Percentiles rank a stretch among this genome's conserved stretches.
These are phyloP conservation scores for Letharia columbiana DNA, from an alignment of 495 filamentous ascomycete species.

Conservation along the genomic window DNA sequence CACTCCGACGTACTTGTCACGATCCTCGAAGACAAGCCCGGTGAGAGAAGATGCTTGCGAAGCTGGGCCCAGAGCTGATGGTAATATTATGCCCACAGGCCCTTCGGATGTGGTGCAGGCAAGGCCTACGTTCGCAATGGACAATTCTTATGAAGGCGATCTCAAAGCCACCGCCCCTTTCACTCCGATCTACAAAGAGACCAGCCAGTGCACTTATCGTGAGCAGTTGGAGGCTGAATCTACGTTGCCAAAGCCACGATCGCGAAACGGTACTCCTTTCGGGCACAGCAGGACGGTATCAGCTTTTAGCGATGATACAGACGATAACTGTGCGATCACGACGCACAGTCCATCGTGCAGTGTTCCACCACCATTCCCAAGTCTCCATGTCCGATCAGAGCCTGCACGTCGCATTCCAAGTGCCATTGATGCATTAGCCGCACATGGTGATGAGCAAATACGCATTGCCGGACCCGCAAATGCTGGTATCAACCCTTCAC, in stretches of 20 bases:
- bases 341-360: background rate
- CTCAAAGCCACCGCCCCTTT: background rate
- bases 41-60: background rate
- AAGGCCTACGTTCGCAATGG: background rate
- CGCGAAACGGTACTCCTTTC: background rate
- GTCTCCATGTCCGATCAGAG: constrained; percentile 2
- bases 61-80: background rate
- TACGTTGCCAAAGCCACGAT: background rate
- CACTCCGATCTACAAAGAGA: background rate
- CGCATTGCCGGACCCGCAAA: background rate
- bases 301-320: background rate
- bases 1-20: background rate
- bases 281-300: background rate
- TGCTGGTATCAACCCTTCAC: background rate
- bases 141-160: background rate
- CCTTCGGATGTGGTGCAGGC: background rate
- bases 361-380: constrained; percentile 1
- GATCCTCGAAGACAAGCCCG: background rate
- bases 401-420: background rate
- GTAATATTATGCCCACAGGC: background rate
- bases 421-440: background rate
- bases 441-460: background rate
- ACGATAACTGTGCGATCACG: constrained; percentile 3
- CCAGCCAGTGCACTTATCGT: background rate
- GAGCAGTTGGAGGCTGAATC: background rate